A percentile compares a stretch with the other conserved stretches of the same genome.
These are phyloP conservation scores for Phaeosphaeriaceae sp. DNA, from an alignment of 2,329 filamentous ascomycete genomes.

Conservation along the genomic window DNA sequence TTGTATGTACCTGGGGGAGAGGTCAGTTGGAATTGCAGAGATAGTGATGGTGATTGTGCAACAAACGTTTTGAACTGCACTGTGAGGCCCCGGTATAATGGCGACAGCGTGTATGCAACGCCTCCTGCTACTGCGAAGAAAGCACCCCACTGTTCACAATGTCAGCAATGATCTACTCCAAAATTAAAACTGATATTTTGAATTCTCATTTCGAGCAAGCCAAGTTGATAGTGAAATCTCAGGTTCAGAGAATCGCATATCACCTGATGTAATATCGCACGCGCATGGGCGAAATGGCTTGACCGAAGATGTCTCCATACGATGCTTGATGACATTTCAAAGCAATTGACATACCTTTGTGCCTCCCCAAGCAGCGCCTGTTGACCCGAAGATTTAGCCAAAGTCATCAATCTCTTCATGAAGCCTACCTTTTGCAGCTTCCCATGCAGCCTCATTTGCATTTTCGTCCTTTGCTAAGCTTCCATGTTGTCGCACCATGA, in stretches of 20 bases:
- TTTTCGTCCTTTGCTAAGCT: conserved; percentile 68
- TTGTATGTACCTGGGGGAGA: conserved; percentile 70
- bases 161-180: background rate
- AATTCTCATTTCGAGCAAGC: background rate
- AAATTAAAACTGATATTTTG: background rate
- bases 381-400: background rate
- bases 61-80: conserved; percentile 46
- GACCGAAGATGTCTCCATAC: too few relatives aligned
- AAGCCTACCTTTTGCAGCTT: conserved; percentile 63
- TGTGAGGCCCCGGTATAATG: conserved; percentile 69
- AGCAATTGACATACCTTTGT: conserved; percentile 59
- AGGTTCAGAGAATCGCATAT: background rate
- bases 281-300: background rate
- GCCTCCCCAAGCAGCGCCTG: conserved; percentile 69
- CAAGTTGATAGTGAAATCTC: background rate
- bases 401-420: background rate
- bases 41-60: background rate
- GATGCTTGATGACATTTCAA: too few relatives aligned
- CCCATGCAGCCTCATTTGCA: conserved; percentile 73
- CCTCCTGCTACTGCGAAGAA: conserved; percentile 68
- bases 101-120: conserved; percentile 69
- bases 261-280: background rate
- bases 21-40: background rate
- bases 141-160: conserved; percentile 66
- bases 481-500: conserved; percentile 59